These are phyloP conservation scores for Chionographis japonica DNA, from an alignment of 106 monocot genomes.

Conservation along the genomic window DNA sequence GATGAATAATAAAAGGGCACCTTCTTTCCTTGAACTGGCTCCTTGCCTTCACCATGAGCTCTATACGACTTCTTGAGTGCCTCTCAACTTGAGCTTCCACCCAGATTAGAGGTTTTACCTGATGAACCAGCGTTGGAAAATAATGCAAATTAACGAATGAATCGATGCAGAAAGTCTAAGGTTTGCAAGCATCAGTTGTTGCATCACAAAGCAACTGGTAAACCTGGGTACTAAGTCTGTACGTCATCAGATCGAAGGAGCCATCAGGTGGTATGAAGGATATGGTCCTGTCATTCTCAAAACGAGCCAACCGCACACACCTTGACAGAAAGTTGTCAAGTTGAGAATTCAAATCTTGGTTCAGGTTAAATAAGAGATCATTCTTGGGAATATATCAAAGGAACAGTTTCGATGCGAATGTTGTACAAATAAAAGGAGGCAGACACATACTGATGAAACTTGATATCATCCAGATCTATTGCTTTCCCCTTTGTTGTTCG, in stretches of 20 bases:
- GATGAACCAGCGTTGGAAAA: not conserved
- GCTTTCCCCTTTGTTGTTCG: conserved; percentile 94
- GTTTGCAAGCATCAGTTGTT: not conserved
- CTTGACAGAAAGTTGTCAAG: conserved; percentile 20
- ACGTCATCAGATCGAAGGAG: conserved; percentile 96
- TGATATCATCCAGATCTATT: conserved; percentile 97
- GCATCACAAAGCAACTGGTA: not conserved
- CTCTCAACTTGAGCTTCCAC: conserved; percentile 95
- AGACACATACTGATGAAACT: conserved; percentile 82
- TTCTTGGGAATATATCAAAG: not conserved
- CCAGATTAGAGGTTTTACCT: conserved; percentile 97
- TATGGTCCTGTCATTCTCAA: conserved; percentile 99
- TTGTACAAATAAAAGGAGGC: not conserved
- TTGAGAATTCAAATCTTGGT: not conserved
- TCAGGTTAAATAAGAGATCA: not conserved
- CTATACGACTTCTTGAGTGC: conserved; percentile 96
- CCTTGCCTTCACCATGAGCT: conserved; percentile 84
- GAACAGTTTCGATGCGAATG: not conserved
- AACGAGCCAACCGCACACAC: conserved; percentile 94
- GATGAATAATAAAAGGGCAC: conserved; percentile 16
- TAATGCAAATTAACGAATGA: not conserved
- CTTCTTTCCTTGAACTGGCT: conserved; percentile 99
- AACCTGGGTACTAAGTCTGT: conserved; percentile 96
- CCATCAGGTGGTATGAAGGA: conserved; percentile 99
- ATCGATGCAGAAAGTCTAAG: not conserved